Percentiles rank a stretch among this genome's conserved stretches.
These are phyloP conservation scores for Boletus eberwhitei DNA, from an alignment of 768 basidiomycete genomes.

Conservation along the genomic window DNA sequence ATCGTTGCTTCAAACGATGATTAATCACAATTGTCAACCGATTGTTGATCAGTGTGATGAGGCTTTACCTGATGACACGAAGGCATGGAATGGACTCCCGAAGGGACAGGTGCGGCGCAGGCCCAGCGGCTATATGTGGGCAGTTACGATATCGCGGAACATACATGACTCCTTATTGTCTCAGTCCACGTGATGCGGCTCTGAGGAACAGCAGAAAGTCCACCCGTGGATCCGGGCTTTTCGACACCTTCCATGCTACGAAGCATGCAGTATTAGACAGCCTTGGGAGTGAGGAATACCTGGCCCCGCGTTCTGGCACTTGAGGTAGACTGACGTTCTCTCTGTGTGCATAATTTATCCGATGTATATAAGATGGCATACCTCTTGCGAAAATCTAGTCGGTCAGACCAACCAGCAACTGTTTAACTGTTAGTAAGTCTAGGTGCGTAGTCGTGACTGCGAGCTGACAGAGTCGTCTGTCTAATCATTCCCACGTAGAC, in stretches of 20 bases:
- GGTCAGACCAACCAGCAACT: no score
- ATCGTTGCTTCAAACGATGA: no score
- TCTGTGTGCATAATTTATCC: no score
- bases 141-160: not conserved
- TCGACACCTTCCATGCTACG: not conserved
- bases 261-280: not conserved
- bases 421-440: no score
- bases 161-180: no score
- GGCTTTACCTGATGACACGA: not conserved
- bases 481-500: slow-evolving; percentile 9
- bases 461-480: no score
- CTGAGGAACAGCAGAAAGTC: not conserved
- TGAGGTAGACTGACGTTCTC: not conserved
- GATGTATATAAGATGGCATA: no score
- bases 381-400: not conserved
- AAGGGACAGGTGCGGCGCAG: not conserved
- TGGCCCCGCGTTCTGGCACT: not conserved
- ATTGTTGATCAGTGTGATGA: no score
- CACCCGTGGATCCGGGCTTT: not conserved
- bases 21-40: not conserved
- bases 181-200: not conserved
- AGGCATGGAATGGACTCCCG: not conserved
- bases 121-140: not conserved
- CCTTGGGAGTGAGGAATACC: not conserved
- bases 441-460: not conserved